Conservation (phyloP, 306 rosid genomes). For the Dalbergia cochinchinensis region DNA sequence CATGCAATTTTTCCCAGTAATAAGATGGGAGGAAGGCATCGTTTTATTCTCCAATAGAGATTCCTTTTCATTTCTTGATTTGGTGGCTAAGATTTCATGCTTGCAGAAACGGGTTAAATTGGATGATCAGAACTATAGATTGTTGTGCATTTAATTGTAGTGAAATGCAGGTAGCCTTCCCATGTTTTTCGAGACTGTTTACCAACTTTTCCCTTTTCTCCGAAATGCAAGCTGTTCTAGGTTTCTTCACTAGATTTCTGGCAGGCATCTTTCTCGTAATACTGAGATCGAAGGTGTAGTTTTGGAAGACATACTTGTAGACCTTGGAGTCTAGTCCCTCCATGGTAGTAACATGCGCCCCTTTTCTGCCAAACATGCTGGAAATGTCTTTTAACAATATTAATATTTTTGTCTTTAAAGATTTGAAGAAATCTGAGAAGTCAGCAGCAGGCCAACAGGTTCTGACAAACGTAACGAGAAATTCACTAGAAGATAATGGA, state of each 20-base stretch:
- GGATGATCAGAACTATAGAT: background rate
- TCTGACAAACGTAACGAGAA: background rate
- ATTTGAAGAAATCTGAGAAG: background rate
- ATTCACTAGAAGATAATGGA: background rate
- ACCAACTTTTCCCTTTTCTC: background rate
- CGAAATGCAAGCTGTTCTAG: background rate
- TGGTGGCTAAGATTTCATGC: slow-evolving; percentile 20
- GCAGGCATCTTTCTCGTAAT: background rate
- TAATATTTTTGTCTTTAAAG: background rate
- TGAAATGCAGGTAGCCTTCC: background rate
- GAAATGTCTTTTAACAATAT: background rate
- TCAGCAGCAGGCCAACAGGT: background rate
- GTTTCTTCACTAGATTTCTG: background rate
- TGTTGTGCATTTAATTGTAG: slow-evolving; percentile 12
- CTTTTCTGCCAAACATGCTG: background rate
- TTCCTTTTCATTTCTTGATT: background rate
- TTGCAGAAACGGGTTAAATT: background rate
- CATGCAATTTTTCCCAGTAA: slow-evolving; percentile 52
- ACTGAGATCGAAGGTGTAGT: background rate
- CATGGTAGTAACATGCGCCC: background rate
- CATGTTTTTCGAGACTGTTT: background rate
- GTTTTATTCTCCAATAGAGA: slow-evolving; percentile 30
- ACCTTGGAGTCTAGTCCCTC: background rate
- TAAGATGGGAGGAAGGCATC: slow-evolving; percentile 43
- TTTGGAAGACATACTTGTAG: background rate